A percentile compares a stretch with the other conserved stretches of the same genome.
Evolutionary conservation across 1,284 basidiomycete genomes (phyloP).

Genomic region (Abortiporus biennis): DNA sequence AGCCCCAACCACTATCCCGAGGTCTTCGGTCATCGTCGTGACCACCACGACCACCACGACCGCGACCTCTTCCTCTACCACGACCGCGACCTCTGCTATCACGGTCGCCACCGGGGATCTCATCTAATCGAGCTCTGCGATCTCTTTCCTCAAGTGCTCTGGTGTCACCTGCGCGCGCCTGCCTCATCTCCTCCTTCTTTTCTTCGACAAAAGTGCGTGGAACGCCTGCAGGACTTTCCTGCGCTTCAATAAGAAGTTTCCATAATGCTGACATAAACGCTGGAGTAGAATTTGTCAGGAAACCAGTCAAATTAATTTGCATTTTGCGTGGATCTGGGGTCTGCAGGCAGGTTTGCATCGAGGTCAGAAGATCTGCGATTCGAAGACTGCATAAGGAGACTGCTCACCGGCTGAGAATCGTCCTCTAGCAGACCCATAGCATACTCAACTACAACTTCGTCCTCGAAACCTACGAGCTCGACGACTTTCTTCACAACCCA

Average conservation of each 20-base stretch:
- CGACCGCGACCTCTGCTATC: constrained; percentile 41
- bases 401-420: constrained; percentile 70
- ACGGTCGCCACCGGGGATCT: constrained; percentile 53
- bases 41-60: constrained; percentile 25
- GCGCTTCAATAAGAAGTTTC: constrained; percentile 87
- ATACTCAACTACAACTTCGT: constrained; percentile 96
- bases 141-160: constrained; percentile 68
- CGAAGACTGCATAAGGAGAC: no score
- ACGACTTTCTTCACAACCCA: constrained; percentile 93
- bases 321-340: constrained; percentile 90
- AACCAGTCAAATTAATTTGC: constrained; percentile 92
- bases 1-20: constrained; percentile 25
- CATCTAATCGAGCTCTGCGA: constrained; percentile 60
- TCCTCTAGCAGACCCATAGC: constrained; percentile 92
- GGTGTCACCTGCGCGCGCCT: constrained; percentile 65
- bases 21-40: constrained; percentile 21
- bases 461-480: constrained; percentile 89
- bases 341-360: constrained; percentile 32
- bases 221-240: constrained; percentile 84
- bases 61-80: constrained; percentile 29
- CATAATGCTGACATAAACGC: constrained; percentile 87
- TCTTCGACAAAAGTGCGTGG: constrained; percentile 92
- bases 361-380: constrained; percentile 2
- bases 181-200: constrained; percentile 91
- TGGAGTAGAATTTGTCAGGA: constrained; percentile 77